Conservation (phyloP, 2,329 filamentous ascomycete species). For the Lecanosticta acicola region DNA sequence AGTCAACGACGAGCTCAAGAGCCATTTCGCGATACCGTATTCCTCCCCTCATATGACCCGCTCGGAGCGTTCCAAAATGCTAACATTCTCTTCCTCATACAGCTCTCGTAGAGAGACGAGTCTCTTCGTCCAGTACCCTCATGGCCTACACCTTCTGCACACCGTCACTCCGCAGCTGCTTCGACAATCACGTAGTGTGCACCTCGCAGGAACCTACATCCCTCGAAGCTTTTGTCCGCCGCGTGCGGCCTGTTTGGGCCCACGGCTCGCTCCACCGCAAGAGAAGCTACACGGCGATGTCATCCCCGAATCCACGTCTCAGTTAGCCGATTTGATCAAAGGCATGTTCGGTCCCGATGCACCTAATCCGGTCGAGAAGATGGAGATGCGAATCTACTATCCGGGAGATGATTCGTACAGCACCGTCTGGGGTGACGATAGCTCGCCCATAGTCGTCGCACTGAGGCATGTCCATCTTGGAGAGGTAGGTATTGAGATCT, state of each 20-base stretch:
- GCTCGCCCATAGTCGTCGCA: conserved; percentile 34
- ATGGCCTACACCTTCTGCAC: conserved; percentile 38
- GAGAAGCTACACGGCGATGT: conserved; percentile 17
- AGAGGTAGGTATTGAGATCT: conserved; percentile 34
- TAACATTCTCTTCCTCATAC: neutral
- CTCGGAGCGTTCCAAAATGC: neutral
- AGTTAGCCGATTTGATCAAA: conserved; percentile 32
- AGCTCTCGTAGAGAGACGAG: conserved; percentile 31
- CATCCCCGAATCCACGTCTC: conserved; percentile 22
- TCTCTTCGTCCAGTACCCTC: conserved; percentile 38
- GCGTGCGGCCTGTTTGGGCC: conserved; percentile 17
- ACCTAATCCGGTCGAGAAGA: conserved; percentile 25
- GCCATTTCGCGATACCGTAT: conserved; percentile 30
- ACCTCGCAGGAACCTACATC: conserved; percentile 38
- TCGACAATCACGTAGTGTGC: conserved; percentile 36
- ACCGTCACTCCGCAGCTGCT: conserved; percentile 36
- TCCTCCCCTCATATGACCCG: neutral
- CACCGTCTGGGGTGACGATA: conserved; percentile 37
- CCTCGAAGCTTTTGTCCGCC: conserved; percentile 16
- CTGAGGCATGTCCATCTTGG: conserved; percentile 35
- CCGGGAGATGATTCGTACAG: conserved; percentile 35
- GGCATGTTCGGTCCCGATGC: conserved; percentile 28
- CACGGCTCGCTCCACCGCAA: conserved; percentile 1
- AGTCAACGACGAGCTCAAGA: conserved; percentile 34
- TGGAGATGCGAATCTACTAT: conserved; percentile 39